Evolutionary conservation across 495 filamentous ascomycete species (phyloP), one percentile per base, ranked within the genome.

Genomic region (Aspergillus avenaceus): DNA sequence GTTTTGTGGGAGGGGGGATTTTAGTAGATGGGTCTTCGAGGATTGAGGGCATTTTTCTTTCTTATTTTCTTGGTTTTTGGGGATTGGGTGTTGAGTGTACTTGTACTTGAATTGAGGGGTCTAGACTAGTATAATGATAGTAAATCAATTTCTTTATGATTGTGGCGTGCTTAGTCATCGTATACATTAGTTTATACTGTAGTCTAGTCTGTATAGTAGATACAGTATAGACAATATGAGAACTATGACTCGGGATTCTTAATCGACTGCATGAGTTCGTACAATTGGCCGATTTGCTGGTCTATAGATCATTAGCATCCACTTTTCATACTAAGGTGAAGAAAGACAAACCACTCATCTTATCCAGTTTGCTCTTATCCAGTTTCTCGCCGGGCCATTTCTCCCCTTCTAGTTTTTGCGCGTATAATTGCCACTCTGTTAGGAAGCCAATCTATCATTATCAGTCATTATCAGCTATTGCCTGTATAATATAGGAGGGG

Each of bases 351-450:
- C 92, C 92, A 65, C 87, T 97, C 91, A 99, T 87, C 72, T 95
- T 97, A 47, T 88, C 86, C 47, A 96, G 67, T 70, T 91, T 93
- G 8, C 66, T 72, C 48, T 76, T 75, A 41, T 97, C 91, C 62
- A 96, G 64, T 58, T 82, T 87, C 49, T 84, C 89, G 0, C 83
- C 91, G 28, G 70, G 68, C 91, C 93, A 97, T 0, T 76, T 64
- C 34, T 95, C 85, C 0, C 91, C 90, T 58, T 97, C 93, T 14
- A 99, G 61, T 55, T 85, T 80, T 65, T 98, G 92, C 8, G 88
- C 91, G 61, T 97, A 98, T 25, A 87, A 65, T 63, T 97, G 93
- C 93, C 93, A 98, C 69, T 97, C 91, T 0, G 87, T 92, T 58
- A 97, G 74, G 62, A 98, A 98, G 3, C 93, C 93, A 54, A 97